Evolutionary conservation across 495 filamentous ascomycete genomes (phyloP).

Genomic region (Pseudotulostoma volvatum): DNA sequence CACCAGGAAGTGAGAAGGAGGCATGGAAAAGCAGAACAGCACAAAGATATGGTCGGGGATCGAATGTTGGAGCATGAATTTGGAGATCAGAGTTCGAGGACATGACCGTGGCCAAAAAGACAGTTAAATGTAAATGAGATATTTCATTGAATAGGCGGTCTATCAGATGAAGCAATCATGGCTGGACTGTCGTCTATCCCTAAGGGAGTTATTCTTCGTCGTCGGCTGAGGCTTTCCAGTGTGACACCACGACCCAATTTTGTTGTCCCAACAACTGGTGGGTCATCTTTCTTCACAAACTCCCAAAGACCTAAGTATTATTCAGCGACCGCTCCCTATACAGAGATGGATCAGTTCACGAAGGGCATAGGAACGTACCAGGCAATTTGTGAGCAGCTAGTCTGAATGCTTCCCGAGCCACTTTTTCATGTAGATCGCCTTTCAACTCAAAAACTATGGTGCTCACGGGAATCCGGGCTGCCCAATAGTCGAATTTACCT

Average conservation of each 20-base stretch:
- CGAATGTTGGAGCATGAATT: constrained; percentile 36
- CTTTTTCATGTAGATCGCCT: constrained; percentile 83
- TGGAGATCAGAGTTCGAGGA: constrained; percentile 22
- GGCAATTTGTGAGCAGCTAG: constrained; percentile 91
- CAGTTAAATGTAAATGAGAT: constrained; percentile 4
- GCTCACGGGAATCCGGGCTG: constrained; percentile 68
- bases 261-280: constrained; percentile 82
- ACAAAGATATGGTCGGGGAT: constrained; percentile 45
- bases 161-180: constrained; percentile 22
- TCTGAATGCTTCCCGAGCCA: constrained; percentile 85
- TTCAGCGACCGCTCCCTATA: neutral
- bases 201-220: constrained; percentile 48
- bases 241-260: constrained; percentile 73
- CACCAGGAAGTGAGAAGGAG: constrained; percentile 17
- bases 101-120: constrained; percentile 6
- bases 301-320: constrained; percentile 66
- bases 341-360: neutral
- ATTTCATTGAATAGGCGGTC: constrained; percentile 26
- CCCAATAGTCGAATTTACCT: constrained; percentile 94
- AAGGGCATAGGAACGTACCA: constrained; percentile 42
- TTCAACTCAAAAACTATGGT: constrained; percentile 84
- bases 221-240: constrained; percentile 58
- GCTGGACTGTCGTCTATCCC: constrained; percentile 22
- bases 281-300: constrained; percentile 84
- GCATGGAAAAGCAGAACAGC: constrained; percentile 31